Conservation (phyloP, 371 early-diverging fungal species). For the Zopfochytrium polystomum region DNA sequence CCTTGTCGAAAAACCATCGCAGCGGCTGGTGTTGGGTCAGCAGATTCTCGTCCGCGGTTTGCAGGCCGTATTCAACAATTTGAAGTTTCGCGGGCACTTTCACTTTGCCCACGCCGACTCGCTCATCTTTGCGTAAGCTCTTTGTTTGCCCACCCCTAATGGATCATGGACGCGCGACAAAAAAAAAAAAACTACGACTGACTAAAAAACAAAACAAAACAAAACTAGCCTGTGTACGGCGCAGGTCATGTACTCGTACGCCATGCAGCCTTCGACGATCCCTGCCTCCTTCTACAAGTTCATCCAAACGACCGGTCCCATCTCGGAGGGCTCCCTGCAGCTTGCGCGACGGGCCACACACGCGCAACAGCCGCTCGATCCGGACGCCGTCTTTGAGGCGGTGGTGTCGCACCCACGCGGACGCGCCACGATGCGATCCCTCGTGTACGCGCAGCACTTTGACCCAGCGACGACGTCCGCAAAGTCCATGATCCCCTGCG, state of each 20-base stretch:
- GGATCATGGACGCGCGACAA: too few species aligned
- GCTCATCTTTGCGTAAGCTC: constrained; percentile 33
- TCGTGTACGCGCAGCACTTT: too few species aligned
- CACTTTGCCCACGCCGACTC: constrained; percentile 42
- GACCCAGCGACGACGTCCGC: too few species aligned
- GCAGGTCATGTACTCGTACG: constrained; percentile 45
- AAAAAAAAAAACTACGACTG: too few species aligned
- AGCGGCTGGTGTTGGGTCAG: constrained; percentile 63
- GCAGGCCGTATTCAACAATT: constrained; percentile 28
- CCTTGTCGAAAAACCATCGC: constrained; percentile 51
- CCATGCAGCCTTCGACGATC: constrained; percentile 54
- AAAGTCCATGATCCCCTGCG: constrained; percentile 56
- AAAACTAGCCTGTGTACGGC: constrained; percentile 50
- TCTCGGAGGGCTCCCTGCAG: constrained; percentile 51
- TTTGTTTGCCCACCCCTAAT: too few species aligned
- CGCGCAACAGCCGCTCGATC: constrained; percentile 46
- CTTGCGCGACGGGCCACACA: constrained; percentile 54
- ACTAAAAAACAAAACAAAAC: constrained; percentile 35
- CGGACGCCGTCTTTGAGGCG: constrained; percentile 39
- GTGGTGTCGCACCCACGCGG: too few species aligned
- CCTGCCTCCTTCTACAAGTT: constrained; percentile 58
- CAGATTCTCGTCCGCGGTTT: constrained; percentile 56
- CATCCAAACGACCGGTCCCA: constrained; percentile 64
- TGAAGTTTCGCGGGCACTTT: constrained; percentile 31
- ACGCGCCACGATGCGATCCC: too few species aligned